Evolutionary conservation across 2,329 filamentous ascomycete species (phyloP).

Genomic region (Alternaria conjuncta): DNA sequence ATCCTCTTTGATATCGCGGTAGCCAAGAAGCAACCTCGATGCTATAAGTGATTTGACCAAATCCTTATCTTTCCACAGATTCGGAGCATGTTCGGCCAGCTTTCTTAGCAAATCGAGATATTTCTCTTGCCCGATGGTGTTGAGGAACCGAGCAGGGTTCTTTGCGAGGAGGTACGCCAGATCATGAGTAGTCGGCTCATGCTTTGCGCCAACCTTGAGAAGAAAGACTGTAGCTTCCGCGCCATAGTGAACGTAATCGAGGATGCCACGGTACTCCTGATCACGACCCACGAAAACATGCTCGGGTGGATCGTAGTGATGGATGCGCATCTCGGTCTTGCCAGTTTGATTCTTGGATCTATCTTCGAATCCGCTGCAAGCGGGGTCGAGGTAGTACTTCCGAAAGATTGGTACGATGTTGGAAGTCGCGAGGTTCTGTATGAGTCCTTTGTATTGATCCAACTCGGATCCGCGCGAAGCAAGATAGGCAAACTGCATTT

Average conservation of each 20-base stretch:
- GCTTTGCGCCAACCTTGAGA: constrained; percentile 86
- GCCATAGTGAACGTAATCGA: constrained; percentile 97
- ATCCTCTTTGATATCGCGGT: constrained; percentile 71
- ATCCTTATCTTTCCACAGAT: constrained; percentile 77
- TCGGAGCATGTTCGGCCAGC: constrained; percentile 73
- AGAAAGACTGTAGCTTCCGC: constrained; percentile 86
- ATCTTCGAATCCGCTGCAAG: constrained; percentile 43
- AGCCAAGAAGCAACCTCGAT: constrained; percentile 81
- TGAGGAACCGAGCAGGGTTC: constrained; percentile 82
- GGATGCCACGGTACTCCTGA: constrained; percentile 82
- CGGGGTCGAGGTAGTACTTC: constrained; percentile 41
- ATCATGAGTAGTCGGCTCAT: constrained; percentile 85
- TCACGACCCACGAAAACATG: constrained; percentile 80
- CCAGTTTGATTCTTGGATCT: constrained; percentile 37
- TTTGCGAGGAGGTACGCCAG: constrained; percentile 82
- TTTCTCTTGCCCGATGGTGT: constrained; percentile 81
- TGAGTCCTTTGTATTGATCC: constrained; percentile 48
- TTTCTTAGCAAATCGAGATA: constrained; percentile 84
- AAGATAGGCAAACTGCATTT: constrained; percentile 81
- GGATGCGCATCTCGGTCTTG: constrained; percentile 50
- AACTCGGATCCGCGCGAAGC: constrained; percentile 78
- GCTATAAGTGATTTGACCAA: constrained; percentile 78
- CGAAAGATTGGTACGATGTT: constrained; percentile 49
- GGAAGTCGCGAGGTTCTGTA: constrained; percentile 34
- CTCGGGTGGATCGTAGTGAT: constrained; percentile 68